Evolutionary conservation across 2,329 filamentous ascomycete species (phyloP), one percentile per base, ranked within the genome.

Genomic region (Aureobasidium sp.): DNA sequence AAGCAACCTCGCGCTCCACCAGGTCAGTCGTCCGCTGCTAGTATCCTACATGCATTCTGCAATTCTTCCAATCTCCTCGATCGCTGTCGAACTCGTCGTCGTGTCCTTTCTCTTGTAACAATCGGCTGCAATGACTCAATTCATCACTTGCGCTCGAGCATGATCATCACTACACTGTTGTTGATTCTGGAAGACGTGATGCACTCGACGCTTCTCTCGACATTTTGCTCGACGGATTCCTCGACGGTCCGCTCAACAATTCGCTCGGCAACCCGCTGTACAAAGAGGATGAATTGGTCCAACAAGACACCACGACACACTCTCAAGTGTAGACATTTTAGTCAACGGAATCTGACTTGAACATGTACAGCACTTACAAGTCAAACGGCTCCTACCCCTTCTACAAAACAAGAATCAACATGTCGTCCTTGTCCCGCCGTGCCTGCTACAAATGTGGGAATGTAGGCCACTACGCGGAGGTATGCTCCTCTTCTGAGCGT

Each of bases 401-500:
- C 31, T 34, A 2, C 41, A 41, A 34, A 22, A 53, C 20, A 62
- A 39, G 36, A 41, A 64, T 41, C 64, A 77, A 68, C 62, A 81
- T 81, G 79, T 80, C 78, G 69, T 80, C 79, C 66, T 77, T 81
- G 65, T 79, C 78, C 68, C 79, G 79, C 69, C 78, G 79, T 67
- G 79, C 79, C 65, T 81, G 79, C 75, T 81, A 80, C 74, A 80
- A 79, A 74, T 81, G 77, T 73, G 78, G 77, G 70, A 78, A 80
- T 67, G 77, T 81, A 66, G 77, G 79, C 63, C 79, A 81, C 72
- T 82, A 82, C 71, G 80, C 82, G 68, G 92, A 97, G 84, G 92
- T 96, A 70, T 99, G 94, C 88, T 94, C 93, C 65, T 97, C 93
- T 64, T 89, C 92, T 64, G 93, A 99, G 84, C 90, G 94, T 74